Percentiles rank a stretch among this genome's conserved stretches.
Conservation (phyloP, 805 yeast genomes). For the Scheffersomyces stipitis region DNA sequence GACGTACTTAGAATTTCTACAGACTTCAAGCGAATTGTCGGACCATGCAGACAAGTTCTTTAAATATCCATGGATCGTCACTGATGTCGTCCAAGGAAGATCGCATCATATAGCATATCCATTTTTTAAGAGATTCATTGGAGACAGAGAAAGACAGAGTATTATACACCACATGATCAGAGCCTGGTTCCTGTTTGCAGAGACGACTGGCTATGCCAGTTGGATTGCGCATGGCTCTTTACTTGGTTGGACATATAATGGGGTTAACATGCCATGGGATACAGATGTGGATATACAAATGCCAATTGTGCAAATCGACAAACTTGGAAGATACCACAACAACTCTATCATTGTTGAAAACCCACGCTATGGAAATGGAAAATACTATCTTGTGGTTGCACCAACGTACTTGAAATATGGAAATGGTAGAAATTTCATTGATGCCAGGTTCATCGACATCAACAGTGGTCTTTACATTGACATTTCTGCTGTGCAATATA, state of each 20-base stretch:
- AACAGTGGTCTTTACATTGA: conserved; percentile 42
- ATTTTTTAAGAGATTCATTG: conserved; percentile 35
- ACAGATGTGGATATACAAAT: conserved; percentile 18
- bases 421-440: conserved; percentile 19
- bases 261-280: conserved; percentile 19
- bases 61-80: conserved; percentile 40
- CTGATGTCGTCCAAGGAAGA: conserved; percentile 35
- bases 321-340: conserved; percentile 11
- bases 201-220: conserved; percentile 24
- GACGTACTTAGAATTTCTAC: conserved; percentile 28
- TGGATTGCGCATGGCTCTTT: conserved; percentile 29
- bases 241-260: conserved; percentile 17
- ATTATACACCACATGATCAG: conserved; percentile 37
- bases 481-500: conserved; percentile 37
- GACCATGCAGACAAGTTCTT: conserved; percentile 30
- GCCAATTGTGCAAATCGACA: conserved; percentile 15
- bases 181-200: conserved; percentile 38
- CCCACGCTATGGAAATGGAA: conserved; percentile 17
- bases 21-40: conserved; percentile 20
- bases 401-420: conserved; percentile 20
- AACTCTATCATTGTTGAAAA: conserved; percentile 14
- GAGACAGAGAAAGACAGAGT: conserved; percentile 36
- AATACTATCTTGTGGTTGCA: conserved; percentile 17
- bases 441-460: conserved; percentile 15
- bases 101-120: conserved; percentile 33